These are phyloP conservation scores for Cutaneotrichosporon dermatis DNA, from an alignment of 1,284 basidiomycete species.

Conservation along the genomic window DNA sequence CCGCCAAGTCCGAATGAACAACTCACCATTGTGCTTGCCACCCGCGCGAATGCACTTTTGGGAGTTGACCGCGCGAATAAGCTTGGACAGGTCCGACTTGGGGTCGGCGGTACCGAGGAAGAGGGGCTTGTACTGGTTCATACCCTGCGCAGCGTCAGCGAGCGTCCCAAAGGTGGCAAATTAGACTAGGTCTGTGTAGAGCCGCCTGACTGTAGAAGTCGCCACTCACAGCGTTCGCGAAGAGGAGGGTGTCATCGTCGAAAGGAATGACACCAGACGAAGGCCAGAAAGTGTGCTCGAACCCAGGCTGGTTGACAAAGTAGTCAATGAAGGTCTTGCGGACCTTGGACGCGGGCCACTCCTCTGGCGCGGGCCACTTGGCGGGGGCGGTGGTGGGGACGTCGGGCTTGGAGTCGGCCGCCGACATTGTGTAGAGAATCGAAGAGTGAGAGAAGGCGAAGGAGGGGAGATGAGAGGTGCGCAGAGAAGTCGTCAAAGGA, in stretches of 20 bases:
- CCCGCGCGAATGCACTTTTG: slow-evolving; percentile 98
- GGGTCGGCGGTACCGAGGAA: slow-evolving; percentile 96
- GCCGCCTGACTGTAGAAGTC: too few relatives aligned
- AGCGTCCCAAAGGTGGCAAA: slow-evolving; percentile 13
- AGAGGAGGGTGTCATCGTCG: slow-evolving; percentile 93
- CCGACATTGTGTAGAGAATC: slow-evolving; percentile 25
- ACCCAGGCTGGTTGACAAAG: slow-evolving; percentile 61
- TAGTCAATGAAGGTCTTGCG: slow-evolving; percentile 71
- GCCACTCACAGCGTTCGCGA: slow-evolving; percentile 75
- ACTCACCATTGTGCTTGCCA: slow-evolving; percentile 91
- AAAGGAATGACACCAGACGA: slow-evolving; percentile 92
- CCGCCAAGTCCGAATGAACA: not conserved
- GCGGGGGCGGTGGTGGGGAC: slow-evolving; percentile 40
- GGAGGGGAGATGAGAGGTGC: not conserved
- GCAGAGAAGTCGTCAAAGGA: slow-evolving; percentile 8
- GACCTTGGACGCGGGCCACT: slow-evolving; percentile 67
- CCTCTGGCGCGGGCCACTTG: slow-evolving; percentile 46
- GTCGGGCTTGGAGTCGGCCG: slow-evolving; percentile 29
- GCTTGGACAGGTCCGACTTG: slow-evolving; percentile 75
- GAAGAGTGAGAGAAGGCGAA: not conserved
- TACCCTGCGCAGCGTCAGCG: slow-evolving; percentile 54
- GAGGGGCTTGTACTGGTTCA: slow-evolving; percentile 98
- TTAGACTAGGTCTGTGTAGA: too few relatives aligned
- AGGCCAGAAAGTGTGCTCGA: slow-evolving; percentile 83
- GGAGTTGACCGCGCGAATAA: slow-evolving; percentile 89